Evolutionary conservation across 805 yeast species (phyloP), one percentile per base, ranked within the genome.

Genomic region (Brettanomyces sp.): DNA sequence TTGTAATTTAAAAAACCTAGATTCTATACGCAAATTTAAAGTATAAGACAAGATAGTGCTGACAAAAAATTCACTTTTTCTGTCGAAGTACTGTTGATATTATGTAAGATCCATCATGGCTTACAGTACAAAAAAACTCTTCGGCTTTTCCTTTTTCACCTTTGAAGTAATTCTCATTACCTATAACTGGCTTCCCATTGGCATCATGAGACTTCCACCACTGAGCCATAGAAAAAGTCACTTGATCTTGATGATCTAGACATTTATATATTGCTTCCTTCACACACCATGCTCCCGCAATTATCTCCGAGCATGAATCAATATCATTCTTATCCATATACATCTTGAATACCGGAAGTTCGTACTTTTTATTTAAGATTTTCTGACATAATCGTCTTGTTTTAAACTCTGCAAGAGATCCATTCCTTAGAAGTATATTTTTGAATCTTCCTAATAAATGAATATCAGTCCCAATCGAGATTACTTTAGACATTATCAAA

Each of bases 211-310:
- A 41, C 39, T 79, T 72, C 55, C 67, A 77, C 89, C 93, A 85
- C 4, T 76, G 59, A 6, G 65, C 70, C 66, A 85, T 82, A 25
- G 56, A 58, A 56, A 83, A 84, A 2, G 6, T 6, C n/a, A 43
- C 43, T 58, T 85, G 93, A 36, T 73, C 76, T 3, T 49, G 50
- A 1, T 53, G 44, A 41, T 70, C 75, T 47, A 85, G 59, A 0
- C 81, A 69, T 59, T 85, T 85, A 59, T 67, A 85, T 7, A 83
- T 56, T 1, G 93, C 90, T 54, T 85, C 95, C 52, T 85, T 85
- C 7, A 76, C 65, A 8, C 88, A 81, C 95, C 95, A 85, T 18
- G 74, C 53, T 3, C 79, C 77, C 1, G 86, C 75, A 18, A 84
- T 58, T 3, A 67, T 56, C 34, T 57, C 57, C 7, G 66, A 59